Percentiles rank a stretch among this genome's conserved stretches.
Conservation (phyloP, 257 asterid species). For the Nicotiana noctiflora region DNA sequence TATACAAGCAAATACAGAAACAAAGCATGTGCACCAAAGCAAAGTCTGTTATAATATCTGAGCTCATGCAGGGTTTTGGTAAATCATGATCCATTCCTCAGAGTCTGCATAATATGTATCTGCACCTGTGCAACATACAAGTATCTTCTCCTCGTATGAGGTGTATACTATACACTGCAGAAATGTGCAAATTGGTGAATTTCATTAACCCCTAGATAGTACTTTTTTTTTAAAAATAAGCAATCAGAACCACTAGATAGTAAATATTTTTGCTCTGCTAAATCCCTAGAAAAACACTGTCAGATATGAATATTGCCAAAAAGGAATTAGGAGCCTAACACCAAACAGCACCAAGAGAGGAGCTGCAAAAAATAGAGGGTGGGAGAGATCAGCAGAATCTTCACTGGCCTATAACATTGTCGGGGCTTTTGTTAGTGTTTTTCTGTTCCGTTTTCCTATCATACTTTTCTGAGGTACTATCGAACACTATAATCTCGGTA, state of each 20-base stretch:
- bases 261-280: background rate
- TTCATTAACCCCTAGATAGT: background rate
- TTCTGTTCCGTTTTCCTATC: background rate
- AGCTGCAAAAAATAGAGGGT: slow-evolving; percentile 3
- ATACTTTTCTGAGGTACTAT: background rate
- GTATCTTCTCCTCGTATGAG: background rate
- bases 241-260: background rate
- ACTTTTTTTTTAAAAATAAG: too few species aligned
- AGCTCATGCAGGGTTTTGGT: background rate
- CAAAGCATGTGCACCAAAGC: background rate
- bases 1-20: background rate
- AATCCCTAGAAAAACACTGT: background rate
- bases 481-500: background rate
- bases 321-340: slow-evolving; percentile 2
- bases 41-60: background rate
- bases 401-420: background rate
- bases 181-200: background rate
- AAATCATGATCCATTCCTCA: background rate
- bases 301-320: background rate
- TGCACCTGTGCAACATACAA: background rate
- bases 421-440: slow-evolving; percentile 3
- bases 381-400: background rate
- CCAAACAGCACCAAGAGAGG: background rate
- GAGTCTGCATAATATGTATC: background rate
- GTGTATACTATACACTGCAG: background rate